Conservation (phyloP, 2,329 filamentous ascomycete species). For the Colletotrichum sp. region DNA sequence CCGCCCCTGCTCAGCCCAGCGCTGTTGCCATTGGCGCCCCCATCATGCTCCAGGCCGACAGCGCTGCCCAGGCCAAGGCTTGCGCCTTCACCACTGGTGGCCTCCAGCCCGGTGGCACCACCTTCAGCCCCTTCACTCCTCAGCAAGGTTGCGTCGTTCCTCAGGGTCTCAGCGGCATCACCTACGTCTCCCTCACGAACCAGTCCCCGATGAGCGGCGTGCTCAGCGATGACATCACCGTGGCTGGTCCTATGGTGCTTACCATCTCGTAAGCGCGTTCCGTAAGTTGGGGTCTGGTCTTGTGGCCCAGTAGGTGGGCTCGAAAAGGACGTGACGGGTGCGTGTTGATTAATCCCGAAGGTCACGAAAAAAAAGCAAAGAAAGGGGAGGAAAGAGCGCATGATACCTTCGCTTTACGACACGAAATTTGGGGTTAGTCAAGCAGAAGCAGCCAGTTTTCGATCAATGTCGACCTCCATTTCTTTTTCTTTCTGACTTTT, state of each 20-base stretch:
- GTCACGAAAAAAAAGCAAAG: not conserved
- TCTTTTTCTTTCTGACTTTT: conserved; percentile 14
- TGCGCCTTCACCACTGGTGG: conserved; percentile 73
- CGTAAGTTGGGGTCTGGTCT: not conserved
- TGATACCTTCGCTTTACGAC: conserved; percentile 10
- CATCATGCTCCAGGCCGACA: conserved; percentile 55
- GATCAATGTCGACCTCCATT: conserved; percentile 18
- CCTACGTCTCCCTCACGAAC: conserved; percentile 71
- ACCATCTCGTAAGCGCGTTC: conserved; percentile 47
- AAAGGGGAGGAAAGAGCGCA: not conserved
- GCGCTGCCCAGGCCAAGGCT: conserved; percentile 56
- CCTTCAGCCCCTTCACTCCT: conserved; percentile 62
- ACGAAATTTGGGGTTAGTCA: conserved; percentile 9
- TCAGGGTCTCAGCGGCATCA: conserved; percentile 65
- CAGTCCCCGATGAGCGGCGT: conserved; percentile 52
- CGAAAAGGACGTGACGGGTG: conserved; percentile 6
- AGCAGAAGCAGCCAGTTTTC: conserved; percentile 18
- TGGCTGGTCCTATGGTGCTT: conserved; percentile 69
- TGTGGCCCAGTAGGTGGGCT: not conserved
- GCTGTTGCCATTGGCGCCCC: conserved; percentile 43
- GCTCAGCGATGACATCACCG: conserved; percentile 66
- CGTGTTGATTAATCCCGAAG: conserved; percentile 17
- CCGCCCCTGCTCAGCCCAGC: conserved; percentile 50
- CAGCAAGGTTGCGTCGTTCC: conserved; percentile 65
- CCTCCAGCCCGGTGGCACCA: conserved; percentile 59